Percentiles rank a stretch among this genome's conserved stretches.
These are phyloP conservation scores for Leonotis leonurus DNA, from an alignment of 257 asterid species.

Conservation along the genomic window DNA sequence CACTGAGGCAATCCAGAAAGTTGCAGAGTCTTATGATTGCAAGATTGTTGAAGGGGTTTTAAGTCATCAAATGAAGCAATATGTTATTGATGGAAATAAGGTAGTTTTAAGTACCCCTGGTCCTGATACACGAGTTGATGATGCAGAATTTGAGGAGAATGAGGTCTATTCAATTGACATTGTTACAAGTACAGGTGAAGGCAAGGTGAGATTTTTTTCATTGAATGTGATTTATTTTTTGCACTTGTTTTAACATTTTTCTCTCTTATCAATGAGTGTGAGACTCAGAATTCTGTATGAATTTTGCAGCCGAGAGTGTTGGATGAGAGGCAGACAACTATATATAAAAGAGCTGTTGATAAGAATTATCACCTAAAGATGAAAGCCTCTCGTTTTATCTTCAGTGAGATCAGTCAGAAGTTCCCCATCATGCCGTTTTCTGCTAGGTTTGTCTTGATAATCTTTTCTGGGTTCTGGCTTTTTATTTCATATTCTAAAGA, in stretches of 20 bases:
- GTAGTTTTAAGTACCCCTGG: conserved; percentile 64
- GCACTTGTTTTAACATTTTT: not conserved
- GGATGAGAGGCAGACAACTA: conserved; percentile 91
- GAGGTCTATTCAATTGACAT: conserved; percentile 86
- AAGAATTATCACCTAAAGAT: conserved; percentile 74
- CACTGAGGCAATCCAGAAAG: conserved; percentile 75
- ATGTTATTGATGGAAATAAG: conserved; percentile 92
- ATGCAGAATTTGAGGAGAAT: conserved; percentile 91
- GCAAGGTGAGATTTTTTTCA: conserved; percentile 46
- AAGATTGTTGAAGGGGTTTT: conserved; percentile 88
- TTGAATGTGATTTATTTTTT: not conserved
- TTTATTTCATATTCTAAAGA: not conserved
- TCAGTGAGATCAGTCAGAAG: conserved; percentile 84
- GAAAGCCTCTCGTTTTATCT: conserved; percentile 90
- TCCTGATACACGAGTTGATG: conserved; percentile 86
- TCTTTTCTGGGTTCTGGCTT: not conserved
- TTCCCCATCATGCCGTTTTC: conserved; percentile 87
- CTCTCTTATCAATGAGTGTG: not conserved
- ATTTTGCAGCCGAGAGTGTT: conserved; percentile 60
- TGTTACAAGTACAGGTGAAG: conserved; percentile 94
- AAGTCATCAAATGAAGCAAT: conserved; percentile 93
- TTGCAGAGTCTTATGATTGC: conserved; percentile 93
- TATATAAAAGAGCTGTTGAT: conserved; percentile 92
- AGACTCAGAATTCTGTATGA: not conserved
- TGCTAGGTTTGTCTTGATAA: conserved; percentile 43